These are phyloP conservation scores for Euclidium syriacum DNA, from an alignment of 345 rosid species.

Conservation along the genomic window DNA sequence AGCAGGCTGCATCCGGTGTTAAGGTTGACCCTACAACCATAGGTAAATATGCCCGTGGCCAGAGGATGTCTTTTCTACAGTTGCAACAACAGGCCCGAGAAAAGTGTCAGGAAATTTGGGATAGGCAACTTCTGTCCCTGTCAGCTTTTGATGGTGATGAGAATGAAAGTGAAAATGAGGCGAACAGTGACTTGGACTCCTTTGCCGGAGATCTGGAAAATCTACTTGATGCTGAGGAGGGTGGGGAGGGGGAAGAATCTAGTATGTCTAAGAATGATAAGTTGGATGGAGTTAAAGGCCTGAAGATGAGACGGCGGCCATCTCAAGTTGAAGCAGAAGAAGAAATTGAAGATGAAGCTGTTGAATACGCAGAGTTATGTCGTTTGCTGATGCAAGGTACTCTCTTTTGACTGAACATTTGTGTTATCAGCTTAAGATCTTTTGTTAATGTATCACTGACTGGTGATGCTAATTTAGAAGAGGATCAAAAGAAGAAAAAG, in stretches of 20 bases:
- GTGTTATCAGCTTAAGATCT: not conserved
- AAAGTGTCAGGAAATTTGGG: constrained; percentile 99
- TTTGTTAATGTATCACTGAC: constrained; percentile 7
- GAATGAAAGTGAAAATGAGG: constrained; percentile 85
- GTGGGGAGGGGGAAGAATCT: constrained; percentile 69
- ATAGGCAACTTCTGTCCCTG: constrained; percentile 82
- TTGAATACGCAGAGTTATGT: constrained; percentile 86
- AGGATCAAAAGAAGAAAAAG: constrained; percentile 77
- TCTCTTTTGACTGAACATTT: constrained; percentile 15
- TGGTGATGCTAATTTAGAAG: constrained; percentile 41
- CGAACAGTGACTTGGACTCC: constrained; percentile 96
- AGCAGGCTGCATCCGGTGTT: constrained; percentile 93
- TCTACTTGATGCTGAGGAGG: constrained; percentile 97
- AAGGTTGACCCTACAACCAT: constrained; percentile 95
- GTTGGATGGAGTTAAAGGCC: constrained; percentile 78
- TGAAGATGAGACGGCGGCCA: constrained; percentile 86
- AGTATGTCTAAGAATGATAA: constrained; percentile 59
- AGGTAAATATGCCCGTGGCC: constrained; percentile 96
- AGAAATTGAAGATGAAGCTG: constrained; percentile 93
- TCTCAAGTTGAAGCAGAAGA: constrained; percentile 79
- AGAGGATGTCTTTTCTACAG: constrained; percentile 97
- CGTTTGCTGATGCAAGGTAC: constrained; percentile 97
- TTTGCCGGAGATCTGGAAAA: constrained; percentile 97
- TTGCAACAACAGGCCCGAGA: constrained; percentile 98
- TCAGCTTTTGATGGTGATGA: constrained; percentile 80